A percentile compares a stretch with the other conserved stretches of the same genome.
Evolutionary conservation across 352 stramenopile genomes (phyloP).

Genomic region (Phytophthora hybrid): DNA sequence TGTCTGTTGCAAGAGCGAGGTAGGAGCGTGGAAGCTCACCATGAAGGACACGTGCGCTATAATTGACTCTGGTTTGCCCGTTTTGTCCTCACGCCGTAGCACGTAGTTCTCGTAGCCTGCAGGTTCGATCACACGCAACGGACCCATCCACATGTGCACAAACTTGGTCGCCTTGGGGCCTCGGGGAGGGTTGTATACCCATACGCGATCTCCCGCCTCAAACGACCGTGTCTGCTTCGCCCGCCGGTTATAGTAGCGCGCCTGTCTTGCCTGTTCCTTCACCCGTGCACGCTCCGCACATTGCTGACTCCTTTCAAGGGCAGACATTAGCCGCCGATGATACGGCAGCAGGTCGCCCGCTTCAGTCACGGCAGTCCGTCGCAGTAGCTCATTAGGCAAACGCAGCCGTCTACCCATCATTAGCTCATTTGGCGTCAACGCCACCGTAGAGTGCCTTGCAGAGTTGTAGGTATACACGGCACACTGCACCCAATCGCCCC

Average conservation of each 20-base stretch:
- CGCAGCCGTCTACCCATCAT: slow-evolving; percentile 8
- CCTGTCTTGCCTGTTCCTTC: not conserved
- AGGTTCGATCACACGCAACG: not conserved
- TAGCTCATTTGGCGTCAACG: not conserved
- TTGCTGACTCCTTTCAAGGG: not conserved
- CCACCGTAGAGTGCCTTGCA: not conserved
- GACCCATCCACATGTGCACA: slow-evolving; percentile 12
- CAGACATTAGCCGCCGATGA: not conserved
- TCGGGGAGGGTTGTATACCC: not conserved
- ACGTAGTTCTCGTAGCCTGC: slow-evolving; percentile 7
- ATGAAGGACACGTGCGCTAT: slow-evolving; percentile 7
- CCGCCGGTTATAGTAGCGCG: slow-evolving; percentile 5
- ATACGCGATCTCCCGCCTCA: not conserved
- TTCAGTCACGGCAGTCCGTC: not conserved
- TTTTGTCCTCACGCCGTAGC: not conserved
- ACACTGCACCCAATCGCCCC: not conserved
- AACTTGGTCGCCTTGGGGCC: not conserved
- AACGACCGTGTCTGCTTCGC: not conserved
- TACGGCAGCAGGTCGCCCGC: not conserved
- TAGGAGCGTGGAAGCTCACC: not conserved
- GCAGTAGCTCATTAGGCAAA: not conserved
- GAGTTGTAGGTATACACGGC: slow-evolving; percentile 5
- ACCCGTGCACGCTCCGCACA: not conserved
- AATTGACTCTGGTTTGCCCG: not conserved
- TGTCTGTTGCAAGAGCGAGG: not conserved